These are phyloP conservation scores for Parachaetomium inaequale DNA, from an alignment of 495 filamentous ascomycete genomes.

Conservation along the genomic window DNA sequence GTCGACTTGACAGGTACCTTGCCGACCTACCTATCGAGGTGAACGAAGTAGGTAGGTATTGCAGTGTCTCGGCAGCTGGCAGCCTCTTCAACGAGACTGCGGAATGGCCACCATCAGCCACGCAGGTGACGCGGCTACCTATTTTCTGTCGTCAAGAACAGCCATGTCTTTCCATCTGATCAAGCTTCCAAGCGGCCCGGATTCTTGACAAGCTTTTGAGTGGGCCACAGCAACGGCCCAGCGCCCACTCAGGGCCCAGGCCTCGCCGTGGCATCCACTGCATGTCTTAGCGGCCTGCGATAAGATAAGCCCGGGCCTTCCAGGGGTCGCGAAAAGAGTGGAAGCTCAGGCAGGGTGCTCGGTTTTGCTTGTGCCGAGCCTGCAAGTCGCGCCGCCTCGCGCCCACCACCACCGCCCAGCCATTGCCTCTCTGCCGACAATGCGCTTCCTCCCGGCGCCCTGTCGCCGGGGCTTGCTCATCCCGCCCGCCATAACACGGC, in stretches of 20 bases:
- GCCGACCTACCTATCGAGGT: neutral
- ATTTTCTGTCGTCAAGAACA: no score
- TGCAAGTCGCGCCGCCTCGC: neutral
- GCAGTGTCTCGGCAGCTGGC: neutral
- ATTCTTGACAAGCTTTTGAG: neutral
- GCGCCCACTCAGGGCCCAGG: neutral
- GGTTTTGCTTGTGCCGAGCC: neutral
- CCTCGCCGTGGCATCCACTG: neutral
- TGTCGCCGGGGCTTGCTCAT: neutral
- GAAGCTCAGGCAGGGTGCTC: neutral
- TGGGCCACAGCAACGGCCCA: slow-evolving; percentile 10
- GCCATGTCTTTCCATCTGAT: neutral
- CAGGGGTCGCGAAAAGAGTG: neutral
- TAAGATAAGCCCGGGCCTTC: neutral
- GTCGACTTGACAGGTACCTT: neutral
- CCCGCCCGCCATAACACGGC: neutral
- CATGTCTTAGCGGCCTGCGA: neutral
- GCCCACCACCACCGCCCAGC: neutral
- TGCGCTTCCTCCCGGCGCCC: neutral
- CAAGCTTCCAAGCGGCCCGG: neutral
- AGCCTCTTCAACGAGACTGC: no score
- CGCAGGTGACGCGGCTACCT: no score
- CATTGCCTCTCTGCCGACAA: neutral
- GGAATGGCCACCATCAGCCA: neutral
- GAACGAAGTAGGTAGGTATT: neutral